Evolutionary conservation across 2,329 filamentous ascomycete species (phyloP).

Genomic region (Trichoderma sp.): DNA sequence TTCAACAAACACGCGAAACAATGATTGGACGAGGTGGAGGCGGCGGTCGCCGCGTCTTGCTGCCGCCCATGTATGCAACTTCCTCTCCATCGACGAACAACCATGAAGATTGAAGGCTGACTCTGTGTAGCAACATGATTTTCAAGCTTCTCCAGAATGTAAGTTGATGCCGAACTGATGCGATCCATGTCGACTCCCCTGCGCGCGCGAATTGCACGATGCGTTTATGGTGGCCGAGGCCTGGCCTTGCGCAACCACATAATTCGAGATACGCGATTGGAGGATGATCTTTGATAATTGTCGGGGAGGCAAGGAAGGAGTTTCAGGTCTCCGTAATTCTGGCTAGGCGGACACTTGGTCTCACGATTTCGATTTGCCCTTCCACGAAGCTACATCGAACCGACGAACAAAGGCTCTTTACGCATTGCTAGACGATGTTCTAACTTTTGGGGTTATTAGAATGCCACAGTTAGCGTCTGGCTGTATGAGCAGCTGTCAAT

Average conservation of each 20-base stretch:
- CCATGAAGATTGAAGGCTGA: constrained; percentile 33
- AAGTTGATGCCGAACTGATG: constrained; percentile 33
- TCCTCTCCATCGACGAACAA: neutral
- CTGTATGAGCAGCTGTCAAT: constrained; percentile 94
- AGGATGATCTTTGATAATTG: neutral
- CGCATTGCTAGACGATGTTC: neutral
- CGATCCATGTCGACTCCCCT: neutral
- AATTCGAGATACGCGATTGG: neutral
- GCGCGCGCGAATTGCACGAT: neutral
- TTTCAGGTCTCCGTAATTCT: too few relatives aligned
- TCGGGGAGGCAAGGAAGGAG: too few relatives aligned
- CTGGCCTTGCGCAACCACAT: neutral
- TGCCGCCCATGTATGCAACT: constrained; percentile 55
- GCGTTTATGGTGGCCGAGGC: neutral
- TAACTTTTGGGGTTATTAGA: constrained; percentile 47
- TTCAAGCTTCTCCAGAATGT: constrained; percentile 76
- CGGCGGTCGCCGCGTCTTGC: constrained; percentile 61
- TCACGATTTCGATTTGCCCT: neutral
- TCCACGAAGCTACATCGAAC: too few relatives aligned
- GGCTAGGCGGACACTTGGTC: neutral
- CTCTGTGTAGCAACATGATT: constrained; percentile 48
- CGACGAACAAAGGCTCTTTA: neutral
- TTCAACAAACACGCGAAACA: constrained; percentile 4
- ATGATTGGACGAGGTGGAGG: constrained; percentile 65
- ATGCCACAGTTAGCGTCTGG: constrained; percentile 90